Conservation (phyloP, 2,329 filamentous ascomycete species). For the Mycosphaerella sp. region DNA sequence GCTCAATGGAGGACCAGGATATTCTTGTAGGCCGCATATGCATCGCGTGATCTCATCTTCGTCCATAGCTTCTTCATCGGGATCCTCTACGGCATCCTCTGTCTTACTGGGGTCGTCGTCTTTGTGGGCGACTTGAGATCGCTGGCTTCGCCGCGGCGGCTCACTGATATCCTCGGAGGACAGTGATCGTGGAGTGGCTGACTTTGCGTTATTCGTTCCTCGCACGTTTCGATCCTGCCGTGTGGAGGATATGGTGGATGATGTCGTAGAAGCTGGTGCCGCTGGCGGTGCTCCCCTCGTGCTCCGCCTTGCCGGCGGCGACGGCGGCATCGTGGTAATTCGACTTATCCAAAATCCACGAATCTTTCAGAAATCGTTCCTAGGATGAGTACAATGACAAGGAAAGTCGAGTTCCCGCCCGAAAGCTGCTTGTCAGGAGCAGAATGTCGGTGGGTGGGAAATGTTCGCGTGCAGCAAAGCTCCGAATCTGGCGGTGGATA, state of each 20-base stretch:
- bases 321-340: conserved; percentile 19
- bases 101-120: conserved; percentile 37
- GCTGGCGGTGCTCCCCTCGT: conserved; percentile 58
- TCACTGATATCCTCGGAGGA: conserved; percentile 63
- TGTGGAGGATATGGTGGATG: conserved; percentile 62
- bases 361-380: background rate
- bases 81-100: conserved; percentile 41
- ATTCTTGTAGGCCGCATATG: conserved; percentile 90
- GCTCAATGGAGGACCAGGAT: conserved; percentile 71
- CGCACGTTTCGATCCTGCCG: conserved; percentile 66
- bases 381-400: background rate
- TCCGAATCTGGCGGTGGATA: background rate
- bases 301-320: conserved; percentile 59
- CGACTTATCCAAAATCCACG: background rate
- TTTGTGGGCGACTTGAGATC: conserved; percentile 64
- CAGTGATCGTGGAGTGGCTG: conserved; percentile 64
- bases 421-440: background rate
- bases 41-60: conserved; percentile 93
- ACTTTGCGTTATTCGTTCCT: conserved; percentile 68
- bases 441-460: background rate
- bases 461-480: background rate
- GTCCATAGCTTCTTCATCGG: conserved; percentile 56
- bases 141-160: conserved; percentile 70
- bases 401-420: background rate
- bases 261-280: conserved; percentile 67